Base-by-base conservation (phyloP, 768 basidiomycete genomes). In the Termitomyces sp. region DNA sequence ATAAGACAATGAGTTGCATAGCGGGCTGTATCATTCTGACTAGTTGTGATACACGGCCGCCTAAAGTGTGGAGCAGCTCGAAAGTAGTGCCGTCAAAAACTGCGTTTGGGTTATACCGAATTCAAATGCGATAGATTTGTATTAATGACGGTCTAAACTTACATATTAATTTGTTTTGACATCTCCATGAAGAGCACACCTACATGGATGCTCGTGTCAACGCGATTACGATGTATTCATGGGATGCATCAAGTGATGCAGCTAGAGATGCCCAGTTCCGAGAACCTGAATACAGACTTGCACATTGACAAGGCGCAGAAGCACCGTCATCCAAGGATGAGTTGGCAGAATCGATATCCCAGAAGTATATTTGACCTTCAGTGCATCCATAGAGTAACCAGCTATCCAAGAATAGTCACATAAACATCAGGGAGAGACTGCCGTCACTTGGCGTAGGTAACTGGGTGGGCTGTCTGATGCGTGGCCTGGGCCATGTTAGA, bases 331-430 rank as follows among this genome's bases (percentile, higher is more conserved):
- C 37, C 8, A 15, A n/a, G 18, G 41, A 7, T n/a, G 26, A 26
- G 7, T 58, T 34, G n/a, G 52, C 48, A 45, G 60, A 55, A 29
- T 61, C 28, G 16, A 72, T 62, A 61, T 82, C 78, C 73, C 78
- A 81, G 0, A 83, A 62, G 48, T 76, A 69, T 2, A 78, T 61
- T 1, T 69, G 56, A 4, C 79, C 77, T 56, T 79, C 76, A 18
- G 64, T 64, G 59, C 78, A 80, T 3, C 78, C 67, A 13, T 73
- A 72, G 13, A 83, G 63, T 20, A 84, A 67, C 80, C 79, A 84
- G 37, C 75, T 67, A 50, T 82, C 81, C 34, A 74, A 60, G 55
- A 79, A 70, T 8, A 81, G 57, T 46, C 77, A 66, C 44, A 83
- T 59, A 5, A 70, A 70, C 22, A 79, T 62, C 12, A 80, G 61